Conservation (phyloP, 495 filamentous ascomycete genomes). For the Penicillium alfredii region DNA sequence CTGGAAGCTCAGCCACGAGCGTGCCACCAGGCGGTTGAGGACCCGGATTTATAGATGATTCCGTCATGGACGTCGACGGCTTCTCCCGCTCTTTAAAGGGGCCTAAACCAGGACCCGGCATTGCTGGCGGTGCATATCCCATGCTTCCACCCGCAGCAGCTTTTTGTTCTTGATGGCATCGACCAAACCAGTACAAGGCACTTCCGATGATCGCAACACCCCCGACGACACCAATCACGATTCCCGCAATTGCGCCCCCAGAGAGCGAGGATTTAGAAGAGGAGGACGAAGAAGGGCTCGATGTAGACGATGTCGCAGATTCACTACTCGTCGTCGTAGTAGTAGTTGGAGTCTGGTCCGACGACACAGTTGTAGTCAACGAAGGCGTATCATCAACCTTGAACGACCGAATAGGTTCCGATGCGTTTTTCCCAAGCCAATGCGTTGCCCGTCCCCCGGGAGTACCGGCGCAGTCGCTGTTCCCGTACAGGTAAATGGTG, state of each 20-base stretch:
- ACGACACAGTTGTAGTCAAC: neutral
- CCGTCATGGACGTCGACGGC: neutral
- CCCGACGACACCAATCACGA: slow-evolving; percentile 4
- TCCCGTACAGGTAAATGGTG: slow-evolving; percentile 6
- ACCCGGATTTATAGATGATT: neutral
- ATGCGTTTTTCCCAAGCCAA: slow-evolving; percentile 6
- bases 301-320: too few species aligned
- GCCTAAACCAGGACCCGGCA: too few species aligned
- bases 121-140: neutral
- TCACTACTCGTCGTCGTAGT: too few species aligned
- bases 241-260: slow-evolving; percentile 6
- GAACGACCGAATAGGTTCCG: slow-evolving; percentile 5
- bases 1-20: neutral
- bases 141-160: too few species aligned
- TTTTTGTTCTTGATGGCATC: too few species aligned
- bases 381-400: slow-evolving; percentile 6
- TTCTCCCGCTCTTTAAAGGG: too few species aligned
- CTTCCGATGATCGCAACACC: slow-evolving; percentile 4
- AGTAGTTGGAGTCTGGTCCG: neutral
- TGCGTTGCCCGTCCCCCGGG: slow-evolving; percentile 4
- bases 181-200: slow-evolving; percentile 1
- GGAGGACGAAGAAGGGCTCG: slow-evolving; percentile 2
- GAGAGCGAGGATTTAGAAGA: slow-evolving; percentile 1
- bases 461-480: slow-evolving; percentile 6
- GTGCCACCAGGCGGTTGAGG: neutral